A percentile compares a stretch with the other conserved stretches of the same genome.
Evolutionary conservation across 106 monocot genomes (phyloP).

Genomic region (Triglochin maritima): DNA sequence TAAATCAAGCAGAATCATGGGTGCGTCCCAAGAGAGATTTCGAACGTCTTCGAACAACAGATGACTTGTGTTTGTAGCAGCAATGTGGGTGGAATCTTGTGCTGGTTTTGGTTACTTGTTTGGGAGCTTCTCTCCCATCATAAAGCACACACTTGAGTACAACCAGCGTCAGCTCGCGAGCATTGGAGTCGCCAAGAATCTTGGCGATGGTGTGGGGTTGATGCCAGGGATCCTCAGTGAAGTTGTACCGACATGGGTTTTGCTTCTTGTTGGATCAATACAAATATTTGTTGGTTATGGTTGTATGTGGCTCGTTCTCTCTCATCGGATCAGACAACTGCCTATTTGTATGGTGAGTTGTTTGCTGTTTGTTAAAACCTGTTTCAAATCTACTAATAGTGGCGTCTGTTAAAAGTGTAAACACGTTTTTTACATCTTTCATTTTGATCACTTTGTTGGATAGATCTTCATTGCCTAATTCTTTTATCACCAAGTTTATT

Average conservation of each 20-base stretch:
- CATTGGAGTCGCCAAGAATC: conserved; percentile 52
- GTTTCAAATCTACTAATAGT: too few species aligned
- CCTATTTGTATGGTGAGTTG: conserved; percentile 64
- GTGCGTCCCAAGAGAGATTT: not conserved
- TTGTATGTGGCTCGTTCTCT: conserved; percentile 45
- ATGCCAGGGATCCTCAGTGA: conserved; percentile 41
- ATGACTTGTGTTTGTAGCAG: conserved; percentile 56
- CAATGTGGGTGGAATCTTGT: conserved; percentile 51
- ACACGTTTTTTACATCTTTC: too few species aligned
- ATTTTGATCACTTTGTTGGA: too few species aligned
- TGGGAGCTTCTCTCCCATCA: conserved; percentile 56
- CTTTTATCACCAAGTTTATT: too few species aligned
- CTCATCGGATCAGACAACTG: conserved; percentile 9
- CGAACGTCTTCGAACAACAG: conserved; percentile 33
- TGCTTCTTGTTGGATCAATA: conserved; percentile 35
- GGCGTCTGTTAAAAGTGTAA: too few species aligned
- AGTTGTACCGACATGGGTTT: conserved; percentile 38
- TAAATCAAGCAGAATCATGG: not conserved
- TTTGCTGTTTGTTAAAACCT: too few species aligned
- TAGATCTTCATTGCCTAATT: too few species aligned
- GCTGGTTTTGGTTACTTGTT: conserved; percentile 54
- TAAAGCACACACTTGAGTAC: conserved; percentile 43
- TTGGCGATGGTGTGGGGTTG: conserved; percentile 51
- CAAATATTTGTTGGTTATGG: conserved; percentile 63
- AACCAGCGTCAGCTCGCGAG: conserved; percentile 58